Evolutionary conservation across 1,139 yeast genomes (phyloP), one percentile per base, ranked within the genome.

Genomic region (Oligophagozyma castellii): DNA sequence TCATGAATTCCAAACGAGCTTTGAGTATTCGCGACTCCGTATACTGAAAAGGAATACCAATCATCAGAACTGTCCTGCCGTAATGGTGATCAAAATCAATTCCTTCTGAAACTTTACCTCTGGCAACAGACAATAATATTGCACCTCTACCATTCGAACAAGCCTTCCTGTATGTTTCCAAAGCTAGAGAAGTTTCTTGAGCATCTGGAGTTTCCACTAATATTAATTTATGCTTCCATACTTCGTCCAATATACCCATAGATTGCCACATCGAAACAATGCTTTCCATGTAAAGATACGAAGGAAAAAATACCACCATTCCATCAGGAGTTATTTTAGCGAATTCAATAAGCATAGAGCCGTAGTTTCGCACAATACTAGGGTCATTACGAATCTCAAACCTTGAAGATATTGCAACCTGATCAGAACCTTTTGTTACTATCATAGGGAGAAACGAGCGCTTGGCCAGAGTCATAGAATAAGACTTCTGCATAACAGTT

Each of bases 201-300:
- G 95, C 94, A 67, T 89, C 99, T 0, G 99, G 99, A 0, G 99
- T 89, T 55, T 89, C 99, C n/a, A 92, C 96, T 25, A 89, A 60
- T 41, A 89, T 86, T 40, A 89, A 64, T 51, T 89, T 89, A 53
- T 89, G 84, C 53, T 89, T 86, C 98, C 98, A 92, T 8, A 92
- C 96, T 52, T 92, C 96, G 53, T 89, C 98, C 42, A 89, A 59
- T 23, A 89, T 89, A 29, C 98, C 96, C 95, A 89, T 89, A 14
- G 74, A 74, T 56, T 89, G 98, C 98, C 98, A 89, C 80, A 83
- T 86, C 2, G 95, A 80, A 27, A 86, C 89, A 46, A 89, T 89
- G 44, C 93, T 79, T 54, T 89, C 99, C 98, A 89, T 89, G 53
- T 89, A 92, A 24, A 89, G 62, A 61, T 89, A 89, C 0, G 95